Percentiles rank a stretch among this genome's conserved stretches.
Evolutionary conservation across 1,139 yeast genomes (phyloP).

Genomic region (Kodamaea sp.): DNA sequence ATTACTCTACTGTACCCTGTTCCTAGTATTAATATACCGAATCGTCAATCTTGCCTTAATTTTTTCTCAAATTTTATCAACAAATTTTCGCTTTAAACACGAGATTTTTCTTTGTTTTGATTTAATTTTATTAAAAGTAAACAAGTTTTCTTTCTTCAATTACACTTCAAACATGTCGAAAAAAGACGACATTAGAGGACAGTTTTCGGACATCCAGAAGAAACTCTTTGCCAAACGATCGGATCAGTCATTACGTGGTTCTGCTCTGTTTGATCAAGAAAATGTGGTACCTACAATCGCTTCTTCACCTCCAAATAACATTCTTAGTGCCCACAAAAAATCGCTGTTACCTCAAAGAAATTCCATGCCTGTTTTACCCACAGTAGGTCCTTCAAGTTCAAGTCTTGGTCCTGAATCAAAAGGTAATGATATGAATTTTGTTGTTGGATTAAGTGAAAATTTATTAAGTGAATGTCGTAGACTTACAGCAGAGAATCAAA

Average conservation of each 20-base stretch:
- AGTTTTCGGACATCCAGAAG: slow-evolving; percentile 58
- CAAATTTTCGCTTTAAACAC: too few species aligned
- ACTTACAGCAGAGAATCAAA: slow-evolving; percentile 65
- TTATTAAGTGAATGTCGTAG: slow-evolving; percentile 75
- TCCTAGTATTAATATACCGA: too few species aligned
- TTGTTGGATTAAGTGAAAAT: slow-evolving; percentile 79
- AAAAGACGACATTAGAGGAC: slow-evolving; percentile 49
- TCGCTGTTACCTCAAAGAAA: slow-evolving; percentile 6
- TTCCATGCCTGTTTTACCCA: slow-evolving; percentile 15
- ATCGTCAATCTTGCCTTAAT: too few species aligned
- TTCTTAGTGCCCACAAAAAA: not conserved
- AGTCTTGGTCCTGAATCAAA: slow-evolving; percentile 43
- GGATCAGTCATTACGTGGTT: slow-evolving; percentile 9
- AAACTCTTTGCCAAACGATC: slow-evolving; percentile 37
- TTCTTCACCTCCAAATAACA: too few species aligned
- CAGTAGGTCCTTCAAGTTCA: slow-evolving; percentile 26
- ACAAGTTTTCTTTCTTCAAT: not conserved
- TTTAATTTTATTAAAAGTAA: not conserved
- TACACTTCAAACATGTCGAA: slow-evolving; percentile 6
- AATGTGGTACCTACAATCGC: slow-evolving; percentile 11
- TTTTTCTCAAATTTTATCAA: too few species aligned
- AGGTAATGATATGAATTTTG: slow-evolving; percentile 71
- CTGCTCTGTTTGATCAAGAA: slow-evolving; percentile 17
- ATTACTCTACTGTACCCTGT: too few species aligned
- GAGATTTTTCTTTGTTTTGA: not conserved